Conservation (phyloP, 768 basidiomycete species). For the Collybia sordida region DNA sequence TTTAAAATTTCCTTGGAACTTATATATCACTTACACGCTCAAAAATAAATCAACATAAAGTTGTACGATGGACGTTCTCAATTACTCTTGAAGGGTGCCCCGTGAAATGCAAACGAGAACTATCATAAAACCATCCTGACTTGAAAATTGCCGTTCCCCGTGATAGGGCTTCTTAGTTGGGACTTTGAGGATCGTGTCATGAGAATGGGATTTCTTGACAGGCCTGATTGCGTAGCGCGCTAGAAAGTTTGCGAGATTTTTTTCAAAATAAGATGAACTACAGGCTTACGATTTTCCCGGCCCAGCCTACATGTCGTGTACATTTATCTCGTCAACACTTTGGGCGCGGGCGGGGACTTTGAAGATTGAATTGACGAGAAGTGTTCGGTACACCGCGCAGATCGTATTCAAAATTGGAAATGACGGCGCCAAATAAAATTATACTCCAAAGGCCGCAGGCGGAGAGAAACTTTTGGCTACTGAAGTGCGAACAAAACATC, state of each 20-base stretch:
- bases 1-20: slow-evolving; percentile 1
- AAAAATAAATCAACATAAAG: slow-evolving; percentile 44
- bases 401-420: too few relatives aligned
- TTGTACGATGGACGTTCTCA: slow-evolving; percentile 68
- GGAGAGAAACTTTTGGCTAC: too few relatives aligned
- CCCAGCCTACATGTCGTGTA: slow-evolving; percentile 33
- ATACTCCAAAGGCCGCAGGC: too few relatives aligned
- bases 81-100: slow-evolving; percentile 56
- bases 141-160: slow-evolving; percentile 44
- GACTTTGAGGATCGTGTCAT: slow-evolving; percentile 58
- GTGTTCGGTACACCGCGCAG: slow-evolving; percentile 56
- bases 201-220: slow-evolving; percentile 64
- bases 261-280: background rate
- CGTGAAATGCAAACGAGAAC: slow-evolving; percentile 66
- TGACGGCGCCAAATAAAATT: too few relatives aligned
- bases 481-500: too few relatives aligned
- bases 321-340: slow-evolving; percentile 48
- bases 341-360: slow-evolving; percentile 59
- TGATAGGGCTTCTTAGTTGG: slow-evolving; percentile 62
- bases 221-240: slow-evolving; percentile 58
- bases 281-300: slow-evolving; percentile 26
- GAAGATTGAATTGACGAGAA: slow-evolving; percentile 32
- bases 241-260: slow-evolving; percentile 1
- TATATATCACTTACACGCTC: slow-evolving; percentile 36
- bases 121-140: slow-evolving; percentile 39